A percentile compares a stretch with the other conserved stretches of the same genome.
These are phyloP conservation scores for Cladosporium sp. DNA, from an alignment of 2,329 filamentous ascomycete genomes.

Conservation along the genomic window DNA sequence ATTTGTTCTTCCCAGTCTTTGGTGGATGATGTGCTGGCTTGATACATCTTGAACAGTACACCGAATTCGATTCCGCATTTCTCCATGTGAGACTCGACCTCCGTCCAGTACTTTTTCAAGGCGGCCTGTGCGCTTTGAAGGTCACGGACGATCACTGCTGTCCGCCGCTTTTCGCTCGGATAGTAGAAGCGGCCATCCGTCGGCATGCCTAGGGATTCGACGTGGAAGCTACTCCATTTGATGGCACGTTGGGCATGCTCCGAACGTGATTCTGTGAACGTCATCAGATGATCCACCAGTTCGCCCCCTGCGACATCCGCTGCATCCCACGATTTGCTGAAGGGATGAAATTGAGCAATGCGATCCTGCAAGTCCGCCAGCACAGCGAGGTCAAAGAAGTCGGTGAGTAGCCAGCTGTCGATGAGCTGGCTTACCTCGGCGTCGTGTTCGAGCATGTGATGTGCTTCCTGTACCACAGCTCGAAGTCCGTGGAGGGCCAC, in stretches of 20 bases:
- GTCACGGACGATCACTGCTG: slow-evolving; percentile 45
- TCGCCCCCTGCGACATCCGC: neutral
- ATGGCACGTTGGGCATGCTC: too few relatives aligned
- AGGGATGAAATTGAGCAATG: slow-evolving; percentile 23
- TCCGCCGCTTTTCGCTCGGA: slow-evolving; percentile 51
- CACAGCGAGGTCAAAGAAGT: slow-evolving; percentile 33
- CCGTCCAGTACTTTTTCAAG: slow-evolving; percentile 52
- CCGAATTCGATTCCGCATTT: too few relatives aligned
- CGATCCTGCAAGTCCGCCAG: slow-evolving; percentile 26
- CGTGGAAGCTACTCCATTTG: too few relatives aligned
- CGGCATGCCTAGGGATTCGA: too few relatives aligned
- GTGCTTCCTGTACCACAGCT: slow-evolving; percentile 29
- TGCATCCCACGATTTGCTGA: neutral
- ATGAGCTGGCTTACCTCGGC: slow-evolving; percentile 25
- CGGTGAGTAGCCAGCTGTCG: slow-evolving; percentile 27
- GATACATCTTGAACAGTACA: too few relatives aligned
- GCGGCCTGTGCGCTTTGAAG: slow-evolving; percentile 50
- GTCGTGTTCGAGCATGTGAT: slow-evolving; percentile 33
- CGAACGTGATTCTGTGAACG: too few relatives aligned
- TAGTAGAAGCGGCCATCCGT: slow-evolving; percentile 48
- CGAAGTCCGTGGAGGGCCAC: slow-evolving; percentile 24
- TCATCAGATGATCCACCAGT: too few relatives aligned
- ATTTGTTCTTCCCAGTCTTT: slow-evolving; percentile 2
- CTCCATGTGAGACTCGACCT: too few relatives aligned
- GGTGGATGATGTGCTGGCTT: too few relatives aligned